These are phyloP conservation scores for Neurospora tetrasperma DNA, from an alignment of 495 filamentous ascomycete genomes.

Conservation along the genomic window DNA sequence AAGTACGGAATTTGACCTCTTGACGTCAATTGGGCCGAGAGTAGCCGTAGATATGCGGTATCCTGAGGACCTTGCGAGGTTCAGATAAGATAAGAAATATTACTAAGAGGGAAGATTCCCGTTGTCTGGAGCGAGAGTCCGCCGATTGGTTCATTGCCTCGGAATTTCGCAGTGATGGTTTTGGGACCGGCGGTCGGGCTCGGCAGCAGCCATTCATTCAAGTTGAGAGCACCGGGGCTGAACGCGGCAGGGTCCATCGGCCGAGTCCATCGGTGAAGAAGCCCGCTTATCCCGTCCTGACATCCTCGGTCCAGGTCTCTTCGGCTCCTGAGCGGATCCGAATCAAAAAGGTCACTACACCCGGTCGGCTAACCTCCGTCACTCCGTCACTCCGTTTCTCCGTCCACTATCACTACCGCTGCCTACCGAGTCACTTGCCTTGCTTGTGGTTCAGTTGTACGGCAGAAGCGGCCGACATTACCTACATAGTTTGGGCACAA, in stretches of 20 bases:
- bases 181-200: background rate
- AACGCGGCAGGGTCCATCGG: background rate
- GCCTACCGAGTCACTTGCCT: background rate
- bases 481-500: background rate
- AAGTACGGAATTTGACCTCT: conserved; percentile 6
- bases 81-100: background rate
- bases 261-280: background rate
- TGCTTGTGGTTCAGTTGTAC: background rate
- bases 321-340: background rate
- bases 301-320: background rate
- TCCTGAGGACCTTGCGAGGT: background rate
- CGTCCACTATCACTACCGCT: background rate
- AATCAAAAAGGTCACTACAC: background rate
- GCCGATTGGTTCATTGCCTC: background rate
- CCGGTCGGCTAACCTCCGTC: background rate
- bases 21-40: conserved; percentile 16
- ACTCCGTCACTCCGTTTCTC: background rate
- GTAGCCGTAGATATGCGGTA: conserved; percentile 20
- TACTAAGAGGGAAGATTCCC: too few relatives aligned
- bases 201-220: background rate
- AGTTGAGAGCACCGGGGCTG: background rate
- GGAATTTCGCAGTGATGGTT: background rate
- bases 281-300: background rate
- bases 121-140: too few relatives aligned
- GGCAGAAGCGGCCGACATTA: too few relatives aligned